phyloP scores from a whole-genome alignment of 345 rosid genomes.

The Euphorbia lathyris region DNA sequence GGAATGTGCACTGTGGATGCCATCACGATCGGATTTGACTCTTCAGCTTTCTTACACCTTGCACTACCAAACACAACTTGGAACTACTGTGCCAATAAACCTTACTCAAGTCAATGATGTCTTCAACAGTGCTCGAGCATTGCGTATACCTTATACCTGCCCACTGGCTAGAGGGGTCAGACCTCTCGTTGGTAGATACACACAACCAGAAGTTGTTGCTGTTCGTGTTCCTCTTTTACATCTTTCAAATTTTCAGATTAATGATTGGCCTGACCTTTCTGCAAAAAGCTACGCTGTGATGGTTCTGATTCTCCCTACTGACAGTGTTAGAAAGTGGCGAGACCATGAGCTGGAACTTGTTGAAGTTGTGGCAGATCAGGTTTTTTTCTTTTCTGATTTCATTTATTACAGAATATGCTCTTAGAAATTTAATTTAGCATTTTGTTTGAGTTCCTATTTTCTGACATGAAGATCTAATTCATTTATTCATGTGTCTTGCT shows the following conservation, averaged over 20 bases:
- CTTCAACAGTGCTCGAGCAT: constrained; percentile 61
- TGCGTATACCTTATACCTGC: constrained; percentile 65
- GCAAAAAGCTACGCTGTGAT: constrained; percentile 76
- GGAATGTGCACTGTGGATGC: constrained; percentile 98
- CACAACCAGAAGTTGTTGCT: constrained; percentile 78
- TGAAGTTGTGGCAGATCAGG: constrained; percentile 96
- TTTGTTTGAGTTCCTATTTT: background rate
- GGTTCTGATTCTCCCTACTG: constrained; percentile 85
- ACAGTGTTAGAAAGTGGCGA: constrained; percentile 84
- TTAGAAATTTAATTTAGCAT: background rate
- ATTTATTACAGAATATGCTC: background rate
- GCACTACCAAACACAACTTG: constrained; percentile 58
- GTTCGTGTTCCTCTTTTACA: constrained; percentile 89
- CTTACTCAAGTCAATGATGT: constrained; percentile 58
- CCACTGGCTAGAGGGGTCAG: constrained; percentile 76
- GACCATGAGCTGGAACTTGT: constrained; percentile 93
- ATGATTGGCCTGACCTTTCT: constrained; percentile 79
- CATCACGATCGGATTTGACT: constrained; percentile 54
- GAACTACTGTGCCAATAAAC: constrained; percentile 57
- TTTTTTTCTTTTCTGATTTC: constrained; percentile 21
- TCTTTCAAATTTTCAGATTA: constrained; percentile 77
- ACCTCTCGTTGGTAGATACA: constrained; percentile 58
- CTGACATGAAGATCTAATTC: background rate
- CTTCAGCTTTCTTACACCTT: constrained; percentile 78
- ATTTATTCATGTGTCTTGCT: background rate